Conservation (phyloP, 495 filamentous ascomycete species). For the Trichoderma orchidacearum region DNA sequence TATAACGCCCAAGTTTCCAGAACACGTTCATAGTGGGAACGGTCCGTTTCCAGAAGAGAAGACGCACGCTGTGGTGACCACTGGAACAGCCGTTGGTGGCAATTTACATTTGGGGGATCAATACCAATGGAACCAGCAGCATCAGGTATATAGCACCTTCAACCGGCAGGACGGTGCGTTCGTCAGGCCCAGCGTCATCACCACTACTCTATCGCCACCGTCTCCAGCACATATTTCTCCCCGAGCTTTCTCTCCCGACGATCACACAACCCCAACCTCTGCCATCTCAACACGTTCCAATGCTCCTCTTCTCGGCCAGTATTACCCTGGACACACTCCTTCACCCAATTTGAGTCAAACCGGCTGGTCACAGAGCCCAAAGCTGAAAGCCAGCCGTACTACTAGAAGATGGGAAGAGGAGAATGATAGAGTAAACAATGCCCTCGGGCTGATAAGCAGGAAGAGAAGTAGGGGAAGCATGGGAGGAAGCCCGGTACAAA, state of each 20-base stretch:
- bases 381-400: neutral
- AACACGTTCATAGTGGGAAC: conserved; percentile 9
- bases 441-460: neutral
- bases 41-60: conserved; percentile 5
- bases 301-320: neutral
- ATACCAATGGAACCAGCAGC: neutral
- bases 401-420: neutral
- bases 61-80: neutral
- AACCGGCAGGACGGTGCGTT: neutral
- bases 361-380: neutral
- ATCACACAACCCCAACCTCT: neutral
- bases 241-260: conserved; percentile 1
- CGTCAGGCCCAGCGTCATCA: neutral
- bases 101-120: neutral
- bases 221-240: neutral
- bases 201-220: neutral
- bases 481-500: neutral
- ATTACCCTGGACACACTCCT: neutral
- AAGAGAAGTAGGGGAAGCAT: neutral
- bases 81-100: neutral
- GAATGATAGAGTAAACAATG: neutral
- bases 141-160: neutral
- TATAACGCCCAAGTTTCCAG: conserved; percentile 19
- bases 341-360: neutral
- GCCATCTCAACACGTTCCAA: neutral